Evolutionary conservation across 2,329 filamentous ascomycete genomes (phyloP), one percentile per base, ranked within the genome.

Genomic region (Aspergillus quadricinctus): DNA sequence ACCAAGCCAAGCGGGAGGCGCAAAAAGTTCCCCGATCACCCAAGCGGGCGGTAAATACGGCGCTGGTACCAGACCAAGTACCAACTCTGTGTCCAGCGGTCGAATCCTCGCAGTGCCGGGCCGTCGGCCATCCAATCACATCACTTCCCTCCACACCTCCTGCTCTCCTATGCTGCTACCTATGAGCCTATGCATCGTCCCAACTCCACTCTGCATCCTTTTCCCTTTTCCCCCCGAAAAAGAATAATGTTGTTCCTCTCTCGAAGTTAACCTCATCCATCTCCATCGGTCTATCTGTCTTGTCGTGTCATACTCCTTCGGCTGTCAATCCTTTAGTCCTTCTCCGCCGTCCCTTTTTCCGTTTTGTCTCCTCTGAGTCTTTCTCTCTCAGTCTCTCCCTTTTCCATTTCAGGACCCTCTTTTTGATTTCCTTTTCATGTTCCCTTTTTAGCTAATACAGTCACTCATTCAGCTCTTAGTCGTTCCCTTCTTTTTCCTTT

Each of bases 91-190:
- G n/a, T 17, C 43, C 43, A 46, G 23, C 19, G 43, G 29, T 27
- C 41, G 53, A 50, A 58, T 58, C 57, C 54, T 57, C 58, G 40
- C 59, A 60, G 62, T 60, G 61, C 56, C 60, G 60, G 58, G 57
- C 48, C 49, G 57, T 54, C 52, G 59, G 64, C 63, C 62, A 56
- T 52, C 63, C 63, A 66, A 64, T 66, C 54, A 62, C 50, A 49
- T 19, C 49, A 8, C 45, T 23, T 10, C 54, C 54, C 49, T 52
- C 51, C 58, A 61, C 59, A 56, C 56, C 59, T 57, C 58, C 57
- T 54, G 53, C 50, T 53, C 51, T 51, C 50, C 56, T 45, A 51
- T n/a, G n/a, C n/a, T n/a, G n/a, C n/a, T n/a, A n/a, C n/a, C n/a
- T n/a, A n/a, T n/a, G n/a, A n/a, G n/a, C 50, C 56, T 45, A 51